These are phyloP conservation scores for Aspergillus flavus DNA, from an alignment of 2,329 filamentous ascomycete species.

Conservation along the genomic window DNA sequence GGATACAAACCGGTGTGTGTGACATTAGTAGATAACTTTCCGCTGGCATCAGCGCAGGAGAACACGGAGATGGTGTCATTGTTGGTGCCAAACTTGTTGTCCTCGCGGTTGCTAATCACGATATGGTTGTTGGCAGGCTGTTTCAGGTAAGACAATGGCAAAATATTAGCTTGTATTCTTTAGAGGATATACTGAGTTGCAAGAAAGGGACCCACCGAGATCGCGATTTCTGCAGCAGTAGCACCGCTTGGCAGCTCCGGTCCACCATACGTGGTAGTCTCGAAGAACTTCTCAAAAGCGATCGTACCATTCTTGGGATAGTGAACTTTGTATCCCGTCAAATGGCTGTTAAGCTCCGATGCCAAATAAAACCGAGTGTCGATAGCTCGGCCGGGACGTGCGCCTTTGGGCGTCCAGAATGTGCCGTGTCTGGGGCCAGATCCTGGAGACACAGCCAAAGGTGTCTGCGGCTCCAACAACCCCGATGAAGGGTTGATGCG, in stretches of 20 bases:
- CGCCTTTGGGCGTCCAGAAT: constrained; percentile 48
- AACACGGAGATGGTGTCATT: constrained; percentile 22
- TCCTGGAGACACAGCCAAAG: constrained; percentile 48
- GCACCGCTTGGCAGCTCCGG: constrained; percentile 10
- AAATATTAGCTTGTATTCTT: not conserved
- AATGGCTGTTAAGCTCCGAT: constrained; percentile 20
- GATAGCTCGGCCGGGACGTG: not conserved
- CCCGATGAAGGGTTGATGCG: constrained; percentile 51
- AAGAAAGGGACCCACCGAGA: constrained; percentile 13
- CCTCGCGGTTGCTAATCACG: constrained; percentile 18
- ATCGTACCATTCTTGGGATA: constrained; percentile 17
- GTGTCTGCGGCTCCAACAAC: constrained; percentile 49
- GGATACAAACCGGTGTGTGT: constrained; percentile 59
- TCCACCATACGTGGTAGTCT: constrained; percentile 16
- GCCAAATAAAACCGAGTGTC: constrained; percentile 21
- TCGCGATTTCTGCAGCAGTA: constrained; percentile 18
- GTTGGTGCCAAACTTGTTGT: constrained; percentile 16
- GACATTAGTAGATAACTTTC: not conserved
- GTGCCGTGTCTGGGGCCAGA: constrained; percentile 58
- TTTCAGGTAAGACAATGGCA: not conserved
- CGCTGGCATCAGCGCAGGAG: constrained; percentile 7
- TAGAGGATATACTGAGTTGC: accelerated
- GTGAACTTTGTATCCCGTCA: constrained; percentile 21
- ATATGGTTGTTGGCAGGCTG: constrained; percentile 21
- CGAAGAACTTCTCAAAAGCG: constrained; percentile 15